A percentile compares a stretch with the other conserved stretches of the same genome.
Conservation (phyloP, 805 yeast species). For the Metschnikowia henanensis region DNA sequence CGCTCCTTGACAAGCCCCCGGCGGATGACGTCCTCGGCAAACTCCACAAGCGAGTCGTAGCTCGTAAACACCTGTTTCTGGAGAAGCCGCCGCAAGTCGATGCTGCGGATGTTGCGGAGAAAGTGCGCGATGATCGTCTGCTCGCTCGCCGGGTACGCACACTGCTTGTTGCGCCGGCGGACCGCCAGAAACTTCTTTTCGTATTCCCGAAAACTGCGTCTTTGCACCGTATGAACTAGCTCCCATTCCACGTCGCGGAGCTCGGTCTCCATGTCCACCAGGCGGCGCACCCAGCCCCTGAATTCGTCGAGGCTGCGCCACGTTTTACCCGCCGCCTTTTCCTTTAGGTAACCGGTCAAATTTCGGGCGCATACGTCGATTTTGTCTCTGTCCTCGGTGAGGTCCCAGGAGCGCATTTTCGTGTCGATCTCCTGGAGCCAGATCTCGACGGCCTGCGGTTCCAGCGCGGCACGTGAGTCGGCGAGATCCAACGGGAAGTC, state of each 20-base stretch:
- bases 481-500: constrained; percentile 5
- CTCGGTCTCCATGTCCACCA: not conserved
- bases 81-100: not conserved
- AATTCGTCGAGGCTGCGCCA: constrained; percentile 1
- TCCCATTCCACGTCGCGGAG: not conserved
- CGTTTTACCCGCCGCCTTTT: not conserved
- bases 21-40: constrained; percentile 3
- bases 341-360: constrained; percentile 3
- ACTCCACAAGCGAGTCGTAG: constrained; percentile 4
- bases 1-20: constrained; percentile 3
- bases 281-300: constrained; percentile 1
- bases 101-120: constrained; percentile 2
- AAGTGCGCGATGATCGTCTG: constrained; percentile 1
- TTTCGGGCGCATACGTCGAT: constrained; percentile 1
- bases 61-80: constrained; percentile 4
- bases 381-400: constrained; percentile 4
- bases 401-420: constrained; percentile 6
- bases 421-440: constrained; percentile 1
- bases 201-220: constrained; percentile 6
- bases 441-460: not conserved
- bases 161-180: not conserved
- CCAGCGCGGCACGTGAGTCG: not conserved
- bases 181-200: constrained; percentile 1
- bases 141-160: constrained; percentile 1
- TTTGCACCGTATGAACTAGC: not conserved